Evolutionary conservation across 495 filamentous ascomycete species (phyloP).

Genomic region (Lophiotrema nucula): DNA sequence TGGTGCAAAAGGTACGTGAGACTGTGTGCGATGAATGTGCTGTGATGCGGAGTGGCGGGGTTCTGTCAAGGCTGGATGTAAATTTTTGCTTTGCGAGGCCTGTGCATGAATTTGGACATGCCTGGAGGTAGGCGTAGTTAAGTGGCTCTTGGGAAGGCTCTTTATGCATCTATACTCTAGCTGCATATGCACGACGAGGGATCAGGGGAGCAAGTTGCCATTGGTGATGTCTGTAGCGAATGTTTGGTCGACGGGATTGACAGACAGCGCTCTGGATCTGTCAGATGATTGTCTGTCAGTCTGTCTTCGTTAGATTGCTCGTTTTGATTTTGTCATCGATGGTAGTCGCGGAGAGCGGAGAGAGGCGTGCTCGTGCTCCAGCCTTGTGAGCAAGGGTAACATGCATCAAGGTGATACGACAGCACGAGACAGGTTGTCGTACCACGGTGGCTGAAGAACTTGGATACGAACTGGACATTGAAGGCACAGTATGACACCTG

Average conservation of each 20-base stretch:
- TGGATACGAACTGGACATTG: neutral
- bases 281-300: neutral
- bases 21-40: neutral
- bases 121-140: slow-evolving; percentile 4
- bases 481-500: neutral
- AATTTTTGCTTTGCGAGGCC: neutral
- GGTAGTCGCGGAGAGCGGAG: neutral
- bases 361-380: neutral
- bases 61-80: neutral
- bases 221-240: neutral
- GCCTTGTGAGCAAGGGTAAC: neutral
- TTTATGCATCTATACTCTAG: slow-evolving; percentile 23
- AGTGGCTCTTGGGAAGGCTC: slow-evolving; percentile 20
- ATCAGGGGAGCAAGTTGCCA: slow-evolving; percentile 13
- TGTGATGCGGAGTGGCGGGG: neutral
- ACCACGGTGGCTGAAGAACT: neutral
- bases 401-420: slow-evolving; percentile 15
- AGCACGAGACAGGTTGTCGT: no score
- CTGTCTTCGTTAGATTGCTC: neutral
- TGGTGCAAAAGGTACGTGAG: neutral
- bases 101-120: neutral
- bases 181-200: slow-evolving; percentile 28
- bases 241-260: neutral
- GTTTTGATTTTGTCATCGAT: neutral
- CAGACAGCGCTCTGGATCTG: neutral